These are phyloP conservation scores for Gaertneriomyces sp. DNA, from an alignment of 192 early-diverging fungal species.

Conservation along the genomic window DNA sequence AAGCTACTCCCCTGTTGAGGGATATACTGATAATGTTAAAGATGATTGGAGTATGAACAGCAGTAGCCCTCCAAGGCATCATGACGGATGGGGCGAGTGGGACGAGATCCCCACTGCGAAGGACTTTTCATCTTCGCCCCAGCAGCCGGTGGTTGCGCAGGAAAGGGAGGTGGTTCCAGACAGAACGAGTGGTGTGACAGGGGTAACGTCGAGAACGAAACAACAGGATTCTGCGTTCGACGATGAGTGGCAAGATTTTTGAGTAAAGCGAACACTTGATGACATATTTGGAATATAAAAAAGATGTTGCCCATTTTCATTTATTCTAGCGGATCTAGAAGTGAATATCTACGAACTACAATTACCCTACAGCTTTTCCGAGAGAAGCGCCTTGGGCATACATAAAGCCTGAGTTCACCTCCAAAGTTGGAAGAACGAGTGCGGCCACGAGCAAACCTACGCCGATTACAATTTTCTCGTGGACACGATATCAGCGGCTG, in stretches of 20 bases:
- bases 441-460: too few relatives aligned
- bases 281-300: too few relatives aligned
- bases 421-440: too few relatives aligned
- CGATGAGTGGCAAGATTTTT: conserved; percentile 43
- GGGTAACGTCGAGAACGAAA: background rate
- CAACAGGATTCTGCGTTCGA: background rate
- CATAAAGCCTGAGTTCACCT: too few relatives aligned
- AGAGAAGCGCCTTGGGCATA: too few relatives aligned
- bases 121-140: conserved; percentile 7
- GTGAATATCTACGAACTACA: too few relatives aligned
- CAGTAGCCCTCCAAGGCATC: conserved; percentile 2
- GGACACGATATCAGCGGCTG: too few relatives aligned
- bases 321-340: too few relatives aligned
- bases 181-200: background rate
- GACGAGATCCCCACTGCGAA: background rate
- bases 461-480: too few relatives aligned
- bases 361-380: too few relatives aligned
- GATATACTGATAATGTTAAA: background rate
- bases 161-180: background rate
- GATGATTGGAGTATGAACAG: conserved; percentile 3
- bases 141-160: background rate
- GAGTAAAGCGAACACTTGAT: background rate
- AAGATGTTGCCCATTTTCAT: too few relatives aligned
- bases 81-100: conserved; percentile 2
- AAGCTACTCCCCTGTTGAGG: conserved; percentile 4